A percentile compares a stretch with the other conserved stretches of the same genome.
phyloP scores from a whole-genome alignment of 352 stramenopile species.

The Blastocystis sp. region DNA sequence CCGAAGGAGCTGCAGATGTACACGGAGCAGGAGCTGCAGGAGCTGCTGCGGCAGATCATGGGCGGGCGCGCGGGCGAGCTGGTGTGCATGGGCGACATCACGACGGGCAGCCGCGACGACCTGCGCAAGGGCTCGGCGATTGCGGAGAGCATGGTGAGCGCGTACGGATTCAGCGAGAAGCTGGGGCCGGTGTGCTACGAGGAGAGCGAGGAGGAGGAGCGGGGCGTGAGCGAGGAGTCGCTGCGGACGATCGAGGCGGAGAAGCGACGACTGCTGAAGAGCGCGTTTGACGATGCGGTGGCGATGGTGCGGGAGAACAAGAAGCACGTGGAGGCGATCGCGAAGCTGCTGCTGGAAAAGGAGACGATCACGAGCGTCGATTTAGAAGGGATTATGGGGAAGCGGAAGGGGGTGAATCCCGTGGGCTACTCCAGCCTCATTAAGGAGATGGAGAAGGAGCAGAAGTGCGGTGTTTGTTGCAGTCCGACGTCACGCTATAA shows the following conservation, averaged over 20 bases:
- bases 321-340: slow-evolving; percentile 30
- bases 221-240: neutral
- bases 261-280: slow-evolving; percentile 2
- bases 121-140: slow-evolving; percentile 77
- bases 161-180: slow-evolving; percentile 61
- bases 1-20: slow-evolving; percentile 93
- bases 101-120: slow-evolving; percentile 91
- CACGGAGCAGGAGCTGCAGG: slow-evolving; percentile 90
- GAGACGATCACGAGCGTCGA: slow-evolving; percentile 66
- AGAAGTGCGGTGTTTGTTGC: neutral
- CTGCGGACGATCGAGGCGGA: slow-evolving; percentile 19
- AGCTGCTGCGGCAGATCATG: slow-evolving; percentile 97
- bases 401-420: slow-evolving; percentile 39
- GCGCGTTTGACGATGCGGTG: slow-evolving; percentile 41
- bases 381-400: slow-evolving; percentile 58
- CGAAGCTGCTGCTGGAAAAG: slow-evolving; percentile 61
- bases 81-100: slow-evolving; percentile 93
- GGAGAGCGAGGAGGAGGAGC: neutral
- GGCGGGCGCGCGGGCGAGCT: slow-evolving; percentile 92
- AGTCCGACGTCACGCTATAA: neutral
- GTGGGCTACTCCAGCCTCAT: slow-evolving; percentile 13
- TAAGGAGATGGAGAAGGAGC: slow-evolving; percentile 25
- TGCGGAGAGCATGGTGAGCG: slow-evolving; percentile 34
- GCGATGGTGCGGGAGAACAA: slow-evolving; percentile 45
- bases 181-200: slow-evolving; percentile 56